A percentile compares a stretch with the other conserved stretches of the same genome.
phyloP scores from a whole-genome alignment of 2,329 filamentous ascomycete species.

The Aspergillus niger region DNA sequence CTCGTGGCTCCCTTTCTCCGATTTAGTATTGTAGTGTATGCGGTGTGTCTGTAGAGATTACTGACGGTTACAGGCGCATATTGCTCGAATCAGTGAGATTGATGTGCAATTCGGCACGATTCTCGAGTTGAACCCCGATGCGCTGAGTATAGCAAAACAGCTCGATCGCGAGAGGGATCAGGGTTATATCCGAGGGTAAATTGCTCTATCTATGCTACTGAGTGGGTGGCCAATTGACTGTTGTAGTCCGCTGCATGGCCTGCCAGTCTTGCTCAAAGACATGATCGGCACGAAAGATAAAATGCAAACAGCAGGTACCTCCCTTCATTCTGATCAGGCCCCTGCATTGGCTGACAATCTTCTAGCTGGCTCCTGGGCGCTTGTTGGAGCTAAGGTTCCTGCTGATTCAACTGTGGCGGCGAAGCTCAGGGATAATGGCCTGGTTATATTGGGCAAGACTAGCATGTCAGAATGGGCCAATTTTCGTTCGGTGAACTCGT shows the following conservation, averaged over 20 bases:
- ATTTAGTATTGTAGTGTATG: background rate
- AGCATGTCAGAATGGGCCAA: slow-evolving; percentile 68
- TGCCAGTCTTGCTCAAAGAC: slow-evolving; percentile 68
- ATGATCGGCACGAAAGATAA: slow-evolving; percentile 65
- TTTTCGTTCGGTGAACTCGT: slow-evolving; percentile 56
- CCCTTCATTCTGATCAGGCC: background rate
- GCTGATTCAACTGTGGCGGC: slow-evolving; percentile 60
- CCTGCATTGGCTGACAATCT: background rate
- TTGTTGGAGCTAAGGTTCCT: slow-evolving; percentile 60
- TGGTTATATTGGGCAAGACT: slow-evolving; percentile 66
- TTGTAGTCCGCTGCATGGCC: slow-evolving; percentile 60
- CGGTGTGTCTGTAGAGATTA: background rate
- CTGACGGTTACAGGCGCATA: slow-evolving; percentile 47
- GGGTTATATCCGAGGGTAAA: slow-evolving; percentile 50
- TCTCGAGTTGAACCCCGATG: slow-evolving; percentile 59
- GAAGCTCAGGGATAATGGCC: slow-evolving; percentile 63
- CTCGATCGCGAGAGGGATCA: slow-evolving; percentile 53
- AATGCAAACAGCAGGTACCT: slow-evolving; percentile 60
- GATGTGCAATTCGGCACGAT: slow-evolving; percentile 56
- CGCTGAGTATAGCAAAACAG: slow-evolving; percentile 50
- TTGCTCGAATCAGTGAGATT: slow-evolving; percentile 54
- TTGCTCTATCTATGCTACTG: background rate
- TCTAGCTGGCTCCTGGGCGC: slow-evolving; percentile 62
- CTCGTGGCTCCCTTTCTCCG: background rate
- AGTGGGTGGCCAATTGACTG: background rate